A percentile compares a stretch with the other conserved stretches of the same genome.
These are phyloP conservation scores for Populus hybrid DNA, from an alignment of 441 rosid species.

Conservation along the genomic window DNA sequence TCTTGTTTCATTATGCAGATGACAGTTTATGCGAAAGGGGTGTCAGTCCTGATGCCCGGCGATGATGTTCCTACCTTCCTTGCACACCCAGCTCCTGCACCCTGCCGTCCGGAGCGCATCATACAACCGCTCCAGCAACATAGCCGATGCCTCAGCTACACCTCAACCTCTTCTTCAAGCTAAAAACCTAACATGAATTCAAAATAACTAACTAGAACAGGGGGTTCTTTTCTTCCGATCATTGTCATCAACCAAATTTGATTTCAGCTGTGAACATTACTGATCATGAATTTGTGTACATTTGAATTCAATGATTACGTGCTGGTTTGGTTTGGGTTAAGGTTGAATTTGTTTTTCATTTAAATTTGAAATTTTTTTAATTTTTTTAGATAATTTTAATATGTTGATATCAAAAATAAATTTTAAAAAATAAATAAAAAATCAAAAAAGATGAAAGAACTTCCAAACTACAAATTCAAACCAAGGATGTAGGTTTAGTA, in stretches of 20 bases:
- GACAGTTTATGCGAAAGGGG: conserved; percentile 63
- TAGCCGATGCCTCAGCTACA: conserved; percentile 4
- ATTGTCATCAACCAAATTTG: background rate
- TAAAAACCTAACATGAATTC: background rate
- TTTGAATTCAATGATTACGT: background rate
- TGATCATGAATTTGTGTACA: background rate
- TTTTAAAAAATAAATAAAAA: no score
- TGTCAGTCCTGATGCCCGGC: conserved; percentile 95
- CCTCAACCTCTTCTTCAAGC: conserved; percentile 19
- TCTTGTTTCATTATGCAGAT: conserved; percentile 35
- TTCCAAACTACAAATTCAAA: no score
- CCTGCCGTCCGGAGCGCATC: conserved; percentile 42
- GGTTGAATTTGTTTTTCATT: no score
- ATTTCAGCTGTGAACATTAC: no score
- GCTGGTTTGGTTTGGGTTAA: no score
- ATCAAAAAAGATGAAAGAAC: no score
- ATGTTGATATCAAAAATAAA: no score
- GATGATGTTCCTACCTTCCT: conserved; percentile 80
- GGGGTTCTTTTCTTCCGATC: background rate
- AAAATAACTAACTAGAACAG: conserved; percentile 1
- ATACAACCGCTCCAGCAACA: conserved; percentile 26
- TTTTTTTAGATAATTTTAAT: no score
- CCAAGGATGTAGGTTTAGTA: no score
- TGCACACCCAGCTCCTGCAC: conserved; percentile 61
- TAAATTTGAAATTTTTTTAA: no score